Conservation (phyloP, 345 rosid species). For the Eutrema yunnanense region DNA sequence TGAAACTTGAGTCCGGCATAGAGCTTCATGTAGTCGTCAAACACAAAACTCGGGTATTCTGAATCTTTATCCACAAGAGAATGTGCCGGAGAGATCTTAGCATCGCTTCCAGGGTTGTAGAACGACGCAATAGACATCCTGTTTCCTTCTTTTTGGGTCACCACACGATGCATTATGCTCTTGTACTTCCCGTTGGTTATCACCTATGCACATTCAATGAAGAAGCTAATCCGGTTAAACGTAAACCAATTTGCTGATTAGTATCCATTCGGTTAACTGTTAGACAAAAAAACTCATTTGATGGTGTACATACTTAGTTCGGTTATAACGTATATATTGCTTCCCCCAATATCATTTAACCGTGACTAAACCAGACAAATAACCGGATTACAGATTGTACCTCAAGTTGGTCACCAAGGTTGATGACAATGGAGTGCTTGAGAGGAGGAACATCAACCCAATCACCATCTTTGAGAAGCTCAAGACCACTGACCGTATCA, state of each 20-base stretch:
- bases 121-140: constrained; percentile 92
- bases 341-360: not conserved
- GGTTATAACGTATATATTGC: not conserved
- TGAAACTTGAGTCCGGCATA: constrained; percentile 74
- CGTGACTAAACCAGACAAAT: not conserved
- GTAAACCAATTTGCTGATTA: not conserved
- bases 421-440: constrained; percentile 79
- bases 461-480: constrained; percentile 76
- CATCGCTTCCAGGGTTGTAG: constrained; percentile 85
- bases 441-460: constrained; percentile 90
- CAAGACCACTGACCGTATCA: constrained; percentile 87
- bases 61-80: constrained; percentile 45
- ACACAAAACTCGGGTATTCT: constrained; percentile 68
- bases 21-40: constrained; percentile 87
- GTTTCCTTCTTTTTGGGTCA: constrained; percentile 64
- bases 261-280: too few species aligned
- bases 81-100: constrained; percentile 66
- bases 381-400: constrained; percentile 22
- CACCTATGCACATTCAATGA: constrained; percentile 40
- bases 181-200: constrained; percentile 90
- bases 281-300: not conserved
- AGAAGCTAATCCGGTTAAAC: not conserved
- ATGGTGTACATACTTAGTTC: not conserved
- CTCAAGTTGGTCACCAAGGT: constrained; percentile 96
- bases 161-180: constrained; percentile 76